Evolutionary conservation across 2,329 filamentous ascomycete species (phyloP), one percentile per base, ranked within the genome.

Genomic region (Ceratocystis diversiconidia): DNA sequence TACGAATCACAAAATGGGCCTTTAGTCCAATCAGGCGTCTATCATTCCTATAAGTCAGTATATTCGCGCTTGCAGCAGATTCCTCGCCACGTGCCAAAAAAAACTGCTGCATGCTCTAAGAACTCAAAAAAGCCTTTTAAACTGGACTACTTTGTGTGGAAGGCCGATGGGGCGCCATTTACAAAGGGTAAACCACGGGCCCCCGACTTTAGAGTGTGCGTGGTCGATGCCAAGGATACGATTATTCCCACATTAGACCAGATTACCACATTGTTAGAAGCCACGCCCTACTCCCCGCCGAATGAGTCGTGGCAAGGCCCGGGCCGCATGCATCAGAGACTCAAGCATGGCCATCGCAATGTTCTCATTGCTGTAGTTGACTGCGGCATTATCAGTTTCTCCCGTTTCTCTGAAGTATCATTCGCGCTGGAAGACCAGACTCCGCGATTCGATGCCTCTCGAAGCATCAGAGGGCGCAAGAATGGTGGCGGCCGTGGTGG

Each of bases 341-440:
- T 97, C 69, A 92, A 91, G 75, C 85, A 95, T 71, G 94, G 91
- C 1, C 85, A 87, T 73, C 83, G 90, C 69, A 94, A 90, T 74
- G 88, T 94, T 41, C 79, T 96, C 43, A 74, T 99, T 28, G 94
- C 92, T 0, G 83, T 97, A 1, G 91, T 96, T 43, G 94, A 97
- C 73, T 83, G 90, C 69, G 94, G 94, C 0, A 81, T 97, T 25
- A 87, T 92, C 59, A 97, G 92, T 73, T 97, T 92, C 73, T 79
- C 96, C 71, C 79, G 89, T 28, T 80, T 96, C 67, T 85, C 83
- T 1, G 91, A 97, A 77, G 85, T 85, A 10, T 86, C 86, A 0
- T 96, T 96, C 75, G 86, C 80, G 0, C 82, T 84, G 68, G 90
- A 95, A 74, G 84, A 77, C 73, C 72, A 96, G 46, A 90, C 85